Evolutionary conservation across 2,329 filamentous ascomycete species (phyloP), one percentile per base, ranked within the genome.

Genomic region (Fusarium acutatum): DNA sequence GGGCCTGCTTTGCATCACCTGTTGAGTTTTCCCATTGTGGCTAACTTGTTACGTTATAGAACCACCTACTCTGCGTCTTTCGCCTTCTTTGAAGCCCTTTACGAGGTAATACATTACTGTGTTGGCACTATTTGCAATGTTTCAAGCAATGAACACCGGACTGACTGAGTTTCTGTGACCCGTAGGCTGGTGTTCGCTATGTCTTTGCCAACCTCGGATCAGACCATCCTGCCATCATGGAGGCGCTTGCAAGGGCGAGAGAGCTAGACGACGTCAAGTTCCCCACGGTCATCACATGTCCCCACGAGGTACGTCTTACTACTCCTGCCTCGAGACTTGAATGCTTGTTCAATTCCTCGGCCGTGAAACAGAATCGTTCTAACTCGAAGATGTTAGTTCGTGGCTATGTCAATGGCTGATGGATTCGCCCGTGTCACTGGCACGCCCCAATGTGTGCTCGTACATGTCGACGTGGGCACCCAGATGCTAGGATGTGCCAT

Each of bases 391-490:
- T 28, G 26, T 22, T 11, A 94, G 90, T 95, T 95, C 92, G 93
- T 95, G 11, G 93, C 93, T 41, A 87, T 95, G 74, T 94, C 92
- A 67, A 93, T 94, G 91, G 93, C 93, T 18, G 93, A 95, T 79
- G 93, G 93, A 60, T 94, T 93, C 79, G 92, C 93, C 38, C 88
- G 92, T 43, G 81, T 93, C 26, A 93, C 91, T 8, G 89, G 89
- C 57, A 88, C 92, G 75, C 91, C 92, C 2, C 93, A 95, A 82
- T 91, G 89, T 69, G 93, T 95, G 15, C 91, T 95, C 68, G 89
- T 95, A 5, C 93, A 95, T 78, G 93, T 95, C 69, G 93, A 95
- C 72, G 93, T 95, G 24, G 93, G 93, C 30, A 95, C 93, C 0
- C 93, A 95, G 81, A 93, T 90, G 17, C 86, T 95, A 4, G 93